phyloP scores from a whole-genome alignment of 2,329 filamentous ascomycete species.

The Scopulariopsis brevicaulis region DNA sequence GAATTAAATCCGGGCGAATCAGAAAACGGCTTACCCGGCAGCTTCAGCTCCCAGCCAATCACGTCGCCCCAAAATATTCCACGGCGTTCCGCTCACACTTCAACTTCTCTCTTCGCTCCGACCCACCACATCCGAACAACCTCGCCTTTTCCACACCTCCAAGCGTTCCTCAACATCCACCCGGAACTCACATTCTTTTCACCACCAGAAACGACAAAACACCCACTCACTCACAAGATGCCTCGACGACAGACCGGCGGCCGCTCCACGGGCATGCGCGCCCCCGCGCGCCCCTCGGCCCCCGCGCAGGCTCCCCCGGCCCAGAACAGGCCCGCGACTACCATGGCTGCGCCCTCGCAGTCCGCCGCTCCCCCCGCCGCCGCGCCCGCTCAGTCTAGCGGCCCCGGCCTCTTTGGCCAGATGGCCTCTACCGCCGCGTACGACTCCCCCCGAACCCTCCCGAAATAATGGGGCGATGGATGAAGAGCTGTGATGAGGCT shows the following conservation, averaged over 20 bases:
- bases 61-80: too few species aligned
- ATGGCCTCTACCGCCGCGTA: constrained; percentile 98
- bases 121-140: too few species aligned
- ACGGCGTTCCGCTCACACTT: too few species aligned
- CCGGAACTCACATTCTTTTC: neutral
- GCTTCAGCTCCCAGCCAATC: too few species aligned
- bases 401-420: constrained; percentile 84
- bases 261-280: constrained; percentile 46
- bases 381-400: constrained; percentile 42
- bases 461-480: neutral
- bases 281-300: constrained; percentile 56
- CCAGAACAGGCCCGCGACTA: constrained; percentile 59
- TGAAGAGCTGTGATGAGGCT: neutral
- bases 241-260: constrained; percentile 46
- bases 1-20: neutral
- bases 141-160: too few species aligned
- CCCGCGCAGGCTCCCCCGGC: constrained; percentile 45
- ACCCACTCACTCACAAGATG: constrained; percentile 39
- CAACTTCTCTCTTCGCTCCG: too few species aligned
- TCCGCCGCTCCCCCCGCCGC: constrained; percentile 36
- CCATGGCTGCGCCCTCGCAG: constrained; percentile 42
- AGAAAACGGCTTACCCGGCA: too few species aligned
- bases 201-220: too few species aligned
- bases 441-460: constrained; percentile 22
- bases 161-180: neutral